Percentiles rank a stretch among this genome's conserved stretches.
Conservation (phyloP, 2,329 filamentous ascomycete species). For the Cryphonectria radicalis region DNA sequence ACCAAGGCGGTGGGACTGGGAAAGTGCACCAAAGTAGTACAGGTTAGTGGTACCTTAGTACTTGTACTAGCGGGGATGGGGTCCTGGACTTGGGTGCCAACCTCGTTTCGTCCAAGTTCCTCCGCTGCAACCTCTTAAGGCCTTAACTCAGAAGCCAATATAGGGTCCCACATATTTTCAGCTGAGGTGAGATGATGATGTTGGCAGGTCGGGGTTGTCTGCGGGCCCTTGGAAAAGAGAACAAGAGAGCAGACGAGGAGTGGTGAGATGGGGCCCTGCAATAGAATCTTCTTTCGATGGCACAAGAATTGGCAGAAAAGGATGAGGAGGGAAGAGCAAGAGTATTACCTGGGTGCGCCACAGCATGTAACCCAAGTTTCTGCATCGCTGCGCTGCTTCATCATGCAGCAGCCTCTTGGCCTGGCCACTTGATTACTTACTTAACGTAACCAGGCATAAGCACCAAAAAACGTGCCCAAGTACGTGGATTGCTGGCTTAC, state of each 20-base stretch:
- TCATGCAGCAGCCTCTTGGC: not conserved
- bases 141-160: constrained; percentile 3
- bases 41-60: not conserved
- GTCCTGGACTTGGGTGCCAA: not conserved
- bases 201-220: not conserved
- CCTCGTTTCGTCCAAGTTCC: not conserved
- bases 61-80: not conserved
- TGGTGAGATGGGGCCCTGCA: not conserved
- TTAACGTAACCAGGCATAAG: not conserved
- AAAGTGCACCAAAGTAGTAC: not conserved
- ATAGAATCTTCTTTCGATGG: not conserved
- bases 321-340: not conserved
- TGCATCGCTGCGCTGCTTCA: not conserved
- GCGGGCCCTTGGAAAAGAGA: not conserved
- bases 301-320: not conserved
- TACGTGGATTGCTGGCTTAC: not conserved
- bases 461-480: not conserved
- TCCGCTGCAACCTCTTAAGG: not conserved
- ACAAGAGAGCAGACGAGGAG: not conserved
- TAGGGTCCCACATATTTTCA: constrained; percentile 4
- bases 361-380: not conserved
- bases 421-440: not conserved
- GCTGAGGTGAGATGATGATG: constrained; percentile 13
- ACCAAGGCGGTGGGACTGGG: not conserved
- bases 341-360: not conserved